A percentile compares a stretch with the other conserved stretches of the same genome.
Conservation (phyloP, 768 basidiomycete species). For the Mycena latifolia region DNA sequence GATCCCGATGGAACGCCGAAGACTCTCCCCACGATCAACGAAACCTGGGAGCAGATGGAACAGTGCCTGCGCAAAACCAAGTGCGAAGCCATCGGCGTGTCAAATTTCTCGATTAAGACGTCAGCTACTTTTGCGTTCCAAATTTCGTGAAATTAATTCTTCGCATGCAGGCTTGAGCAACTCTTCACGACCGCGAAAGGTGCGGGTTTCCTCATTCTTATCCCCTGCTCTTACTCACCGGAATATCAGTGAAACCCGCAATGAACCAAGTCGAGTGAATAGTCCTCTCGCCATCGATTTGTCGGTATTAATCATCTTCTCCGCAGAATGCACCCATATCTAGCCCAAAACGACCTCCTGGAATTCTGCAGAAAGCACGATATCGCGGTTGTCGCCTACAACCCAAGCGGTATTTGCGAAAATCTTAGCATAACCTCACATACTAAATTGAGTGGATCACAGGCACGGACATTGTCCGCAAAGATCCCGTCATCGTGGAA, state of each 20-base stretch:
- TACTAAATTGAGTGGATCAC: neutral
- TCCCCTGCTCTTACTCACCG: neutral
- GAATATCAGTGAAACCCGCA: constrained; percentile 43
- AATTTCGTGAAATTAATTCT: neutral
- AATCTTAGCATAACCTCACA: neutral
- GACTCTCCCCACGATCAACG: constrained; percentile 35
- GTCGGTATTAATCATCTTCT: no score
- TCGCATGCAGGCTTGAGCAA: constrained; percentile 32
- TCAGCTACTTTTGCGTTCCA: constrained; percentile 12
- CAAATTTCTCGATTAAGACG: constrained; percentile 51
- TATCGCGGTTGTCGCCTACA: constrained; percentile 49
- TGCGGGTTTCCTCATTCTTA: neutral
- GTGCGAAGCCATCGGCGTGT: constrained; percentile 47
- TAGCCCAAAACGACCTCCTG: constrained; percentile 45
- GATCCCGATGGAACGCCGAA: constrained; percentile 36
- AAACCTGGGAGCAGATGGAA: constrained; percentile 47
- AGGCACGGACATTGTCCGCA: constrained; percentile 42
- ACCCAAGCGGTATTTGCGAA: constrained; percentile 41
- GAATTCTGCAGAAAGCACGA: constrained; percentile 44
- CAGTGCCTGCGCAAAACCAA: constrained; percentile 34
- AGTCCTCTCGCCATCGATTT: no score
- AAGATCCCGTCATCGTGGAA: constrained; percentile 42
- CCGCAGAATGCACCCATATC: constrained; percentile 47
- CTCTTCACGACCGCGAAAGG: constrained; percentile 39
- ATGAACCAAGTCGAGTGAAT: constrained; percentile 47